Evolutionary conservation across 108 stramenopile genomes (phyloP).

Genomic region (Aurantiochytrium sp.): DNA sequence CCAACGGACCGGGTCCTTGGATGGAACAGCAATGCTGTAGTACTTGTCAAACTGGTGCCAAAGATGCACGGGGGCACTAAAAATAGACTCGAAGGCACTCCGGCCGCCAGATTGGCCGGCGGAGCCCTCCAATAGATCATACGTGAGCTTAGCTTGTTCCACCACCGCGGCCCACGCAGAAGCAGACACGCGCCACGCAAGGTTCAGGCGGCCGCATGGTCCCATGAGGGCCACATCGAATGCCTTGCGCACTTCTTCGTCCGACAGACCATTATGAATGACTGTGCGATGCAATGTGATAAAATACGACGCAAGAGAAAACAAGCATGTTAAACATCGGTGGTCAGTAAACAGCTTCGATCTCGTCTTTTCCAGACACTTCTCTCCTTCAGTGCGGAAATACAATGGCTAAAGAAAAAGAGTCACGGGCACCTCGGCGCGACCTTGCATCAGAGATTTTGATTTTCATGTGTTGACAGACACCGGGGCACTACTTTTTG

Average conservation of each 20-base stretch:
- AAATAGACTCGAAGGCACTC: not conserved
- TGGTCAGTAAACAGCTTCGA: not conserved
- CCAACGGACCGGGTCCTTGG: not conserved
- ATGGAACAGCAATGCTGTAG: not conserved
- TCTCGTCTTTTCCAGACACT: not conserved
- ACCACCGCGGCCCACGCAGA: not conserved
- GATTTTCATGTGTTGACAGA: constrained; percentile 10
- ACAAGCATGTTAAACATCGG: too few species aligned
- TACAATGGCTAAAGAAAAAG: not conserved
- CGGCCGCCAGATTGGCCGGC: not conserved
- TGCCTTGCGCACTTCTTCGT: not conserved
- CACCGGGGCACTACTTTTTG: not conserved
- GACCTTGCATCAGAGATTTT: not conserved
- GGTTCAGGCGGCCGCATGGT: not conserved
- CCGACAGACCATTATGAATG: not conserved
- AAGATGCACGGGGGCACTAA: not conserved
- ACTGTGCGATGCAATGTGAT: not conserved
- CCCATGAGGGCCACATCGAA: not conserved
- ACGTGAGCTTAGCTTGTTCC: not conserved
- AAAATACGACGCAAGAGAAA: not conserved
- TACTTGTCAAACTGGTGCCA: constrained; percentile 10
- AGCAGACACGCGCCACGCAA: not conserved
- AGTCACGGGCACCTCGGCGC: not conserved
- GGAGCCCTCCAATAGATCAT: not conserved
- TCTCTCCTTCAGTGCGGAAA: not conserved